Percentiles rank a stretch among this genome's conserved stretches.
phyloP scores from a whole-genome alignment of 306 rosid species.

The Cyamopsis tetragonoloba region DNA sequence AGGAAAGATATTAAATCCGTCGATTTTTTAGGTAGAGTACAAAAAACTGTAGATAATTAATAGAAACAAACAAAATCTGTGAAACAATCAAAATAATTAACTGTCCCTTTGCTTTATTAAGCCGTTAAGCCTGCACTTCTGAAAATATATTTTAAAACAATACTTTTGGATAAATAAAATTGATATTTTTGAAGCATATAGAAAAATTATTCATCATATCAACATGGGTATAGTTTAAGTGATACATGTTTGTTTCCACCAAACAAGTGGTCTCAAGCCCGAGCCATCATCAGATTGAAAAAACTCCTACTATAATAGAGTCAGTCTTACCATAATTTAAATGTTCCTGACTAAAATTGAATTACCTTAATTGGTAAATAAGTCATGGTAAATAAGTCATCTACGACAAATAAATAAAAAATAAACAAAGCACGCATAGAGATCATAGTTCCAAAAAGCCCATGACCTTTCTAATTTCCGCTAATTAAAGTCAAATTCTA shows the following conservation, averaged over 20 bases:
- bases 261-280: too few species aligned
- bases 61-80: conserved; percentile 26
- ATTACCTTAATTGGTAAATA: too few species aligned
- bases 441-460: conserved; percentile 5
- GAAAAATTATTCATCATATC: too few species aligned
- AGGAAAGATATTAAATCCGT: conserved; percentile 30
- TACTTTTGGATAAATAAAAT: conserved; percentile 29
- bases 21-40: conserved; percentile 15
- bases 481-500: conserved; percentile 1
- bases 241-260: too few species aligned
- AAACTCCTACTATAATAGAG: too few species aligned
- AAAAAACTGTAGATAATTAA: conserved; percentile 5
- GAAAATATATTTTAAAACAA: conserved; percentile 26
- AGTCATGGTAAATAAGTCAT: too few species aligned
- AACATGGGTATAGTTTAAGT: too few species aligned
- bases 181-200: not conserved
- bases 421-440: conserved; percentile 15
- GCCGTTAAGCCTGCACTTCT: conserved; percentile 32
- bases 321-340: too few species aligned
- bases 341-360: too few species aligned
- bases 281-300: too few species aligned
- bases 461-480: conserved; percentile 22
- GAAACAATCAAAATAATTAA: conserved; percentile 39
- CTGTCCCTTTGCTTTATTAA: conserved; percentile 18
- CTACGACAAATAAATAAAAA: too few species aligned